These are phyloP conservation scores for Trametes elegans DNA, from an alignment of 768 basidiomycete genomes.

Conservation along the genomic window DNA sequence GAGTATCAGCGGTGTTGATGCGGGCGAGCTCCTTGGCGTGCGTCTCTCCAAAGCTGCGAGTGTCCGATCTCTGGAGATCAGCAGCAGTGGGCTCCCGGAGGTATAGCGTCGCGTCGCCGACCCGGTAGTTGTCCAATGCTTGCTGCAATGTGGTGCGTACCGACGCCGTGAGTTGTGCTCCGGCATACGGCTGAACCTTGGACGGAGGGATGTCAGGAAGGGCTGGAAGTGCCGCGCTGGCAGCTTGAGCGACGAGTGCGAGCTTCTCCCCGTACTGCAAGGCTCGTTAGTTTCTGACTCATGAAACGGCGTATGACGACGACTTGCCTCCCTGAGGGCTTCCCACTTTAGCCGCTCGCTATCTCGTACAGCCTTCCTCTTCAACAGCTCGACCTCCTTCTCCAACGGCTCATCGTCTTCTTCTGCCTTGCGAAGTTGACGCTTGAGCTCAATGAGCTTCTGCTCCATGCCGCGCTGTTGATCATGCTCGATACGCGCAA, in stretches of 20 bases:
- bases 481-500: constrained; percentile 63
- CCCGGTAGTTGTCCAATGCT: constrained; percentile 75
- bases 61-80: constrained; percentile 71
- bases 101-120: constrained; percentile 58
- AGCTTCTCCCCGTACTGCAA: constrained; percentile 79
- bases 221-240: constrained; percentile 55
- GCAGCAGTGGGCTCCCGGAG: constrained; percentile 40
- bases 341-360: constrained; percentile 80
- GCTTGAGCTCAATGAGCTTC: constrained; percentile 67
- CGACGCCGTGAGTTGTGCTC: constrained; percentile 60
- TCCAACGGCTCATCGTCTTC: constrained; percentile 63
- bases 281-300: background rate
- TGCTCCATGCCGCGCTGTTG: constrained; percentile 63
- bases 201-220: constrained; percentile 71
- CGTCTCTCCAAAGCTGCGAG: constrained; percentile 80
- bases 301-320: background rate
- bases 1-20: constrained; percentile 40
- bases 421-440: constrained; percentile 65
- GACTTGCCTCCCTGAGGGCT: constrained; percentile 70
- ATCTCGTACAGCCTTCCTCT: constrained; percentile 73
- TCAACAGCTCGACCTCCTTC: constrained; percentile 66
- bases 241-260: constrained; percentile 68
- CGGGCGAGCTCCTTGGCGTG: constrained; percentile 71
- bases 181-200: constrained; percentile 52
- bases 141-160: constrained; percentile 74